A percentile compares a stretch with the other conserved stretches of the same genome.
Evolutionary conservation across 1,284 basidiomycete species (phyloP).

Genomic region (Schizophyllum amplum): DNA sequence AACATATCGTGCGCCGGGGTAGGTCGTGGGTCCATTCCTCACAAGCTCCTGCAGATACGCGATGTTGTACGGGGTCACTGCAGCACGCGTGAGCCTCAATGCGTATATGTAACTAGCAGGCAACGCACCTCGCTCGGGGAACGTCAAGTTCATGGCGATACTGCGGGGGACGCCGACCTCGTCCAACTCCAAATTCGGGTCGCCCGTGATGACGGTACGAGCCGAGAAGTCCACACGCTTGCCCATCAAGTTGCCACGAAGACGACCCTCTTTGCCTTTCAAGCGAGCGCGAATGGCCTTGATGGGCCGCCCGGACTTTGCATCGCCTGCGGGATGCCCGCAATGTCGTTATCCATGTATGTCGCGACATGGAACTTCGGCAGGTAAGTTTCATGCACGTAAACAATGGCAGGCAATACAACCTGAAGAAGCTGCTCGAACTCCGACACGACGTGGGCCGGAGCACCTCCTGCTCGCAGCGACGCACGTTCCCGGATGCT

Average conservation of each 20-base stretch:
- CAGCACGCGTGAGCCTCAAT: not conserved
- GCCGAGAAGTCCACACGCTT: constrained; percentile 99
- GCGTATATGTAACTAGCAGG: not conserved
- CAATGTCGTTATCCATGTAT: constrained; percentile 99
- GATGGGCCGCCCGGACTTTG: constrained; percentile 98
- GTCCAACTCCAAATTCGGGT: constrained; percentile 94
- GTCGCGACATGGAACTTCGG: constrained; percentile 93
- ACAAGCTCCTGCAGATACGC: constrained; percentile 92
- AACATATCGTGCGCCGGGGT: constrained; percentile 96
- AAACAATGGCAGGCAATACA: constrained; percentile 11
- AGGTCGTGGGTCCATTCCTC: constrained; percentile 92
- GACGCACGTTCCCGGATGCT: constrained; percentile 85
- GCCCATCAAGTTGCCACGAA: constrained; percentile 98
- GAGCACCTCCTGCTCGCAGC: constrained; percentile 97
- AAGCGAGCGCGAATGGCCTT: constrained; percentile 98
- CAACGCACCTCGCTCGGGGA: constrained; percentile 82
- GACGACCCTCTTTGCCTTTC: constrained; percentile 98
- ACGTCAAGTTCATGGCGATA: constrained; percentile 98
- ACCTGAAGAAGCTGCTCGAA: constrained; percentile 95
- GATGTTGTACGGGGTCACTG: constrained; percentile 98
- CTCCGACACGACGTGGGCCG: constrained; percentile 92
- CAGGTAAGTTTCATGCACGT: constrained; percentile 1
- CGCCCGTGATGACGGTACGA: constrained; percentile 98
- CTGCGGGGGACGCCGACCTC: constrained; percentile 97
- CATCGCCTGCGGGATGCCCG: constrained; percentile 94